These are phyloP conservation scores for Straminergon stramineum DNA, from an alignment of 225 moss, liverwort and hornwort species.

Conservation along the genomic window DNA sequence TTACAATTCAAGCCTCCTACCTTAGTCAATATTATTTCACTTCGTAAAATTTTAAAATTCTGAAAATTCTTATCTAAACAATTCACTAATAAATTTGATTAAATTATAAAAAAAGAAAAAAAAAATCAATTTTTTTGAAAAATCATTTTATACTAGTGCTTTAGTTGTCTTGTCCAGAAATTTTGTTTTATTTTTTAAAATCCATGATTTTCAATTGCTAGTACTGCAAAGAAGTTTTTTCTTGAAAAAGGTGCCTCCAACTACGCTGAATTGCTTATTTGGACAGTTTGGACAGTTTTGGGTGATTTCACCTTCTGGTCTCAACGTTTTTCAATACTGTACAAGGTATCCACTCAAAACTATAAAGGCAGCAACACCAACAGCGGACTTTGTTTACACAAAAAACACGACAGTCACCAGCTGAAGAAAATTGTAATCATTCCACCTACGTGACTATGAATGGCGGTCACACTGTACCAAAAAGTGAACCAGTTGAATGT, in stretches of 20 bases:
- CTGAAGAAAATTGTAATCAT: neutral
- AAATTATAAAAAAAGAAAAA: no score
- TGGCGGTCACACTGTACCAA: constrained; percentile 13
- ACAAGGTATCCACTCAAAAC: neutral
- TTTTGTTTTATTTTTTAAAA: neutral
- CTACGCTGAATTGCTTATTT: neutral
- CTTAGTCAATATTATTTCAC: no score
- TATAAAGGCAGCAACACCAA: neutral
- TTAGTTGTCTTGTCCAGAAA: neutral
- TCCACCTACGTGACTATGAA: neutral
- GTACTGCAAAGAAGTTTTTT: neutral
- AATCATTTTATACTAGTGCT: no score
- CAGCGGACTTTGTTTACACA: neutral
- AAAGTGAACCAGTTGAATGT: constrained; percentile 19
- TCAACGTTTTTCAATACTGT: neutral
- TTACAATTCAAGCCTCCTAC: no score
- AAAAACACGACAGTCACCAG: neutral
- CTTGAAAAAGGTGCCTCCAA: neutral
- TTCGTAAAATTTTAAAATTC: no score
- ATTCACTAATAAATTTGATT: no score
- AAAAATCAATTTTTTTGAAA: no score
- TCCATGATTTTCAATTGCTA: neutral
- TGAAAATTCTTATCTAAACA: no score
- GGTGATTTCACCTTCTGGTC: neutral
- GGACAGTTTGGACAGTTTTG: neutral